These are phyloP conservation scores for Yamadazyma paraphyllophila DNA, from an alignment of 805 yeast genomes.

Conservation along the genomic window DNA sequence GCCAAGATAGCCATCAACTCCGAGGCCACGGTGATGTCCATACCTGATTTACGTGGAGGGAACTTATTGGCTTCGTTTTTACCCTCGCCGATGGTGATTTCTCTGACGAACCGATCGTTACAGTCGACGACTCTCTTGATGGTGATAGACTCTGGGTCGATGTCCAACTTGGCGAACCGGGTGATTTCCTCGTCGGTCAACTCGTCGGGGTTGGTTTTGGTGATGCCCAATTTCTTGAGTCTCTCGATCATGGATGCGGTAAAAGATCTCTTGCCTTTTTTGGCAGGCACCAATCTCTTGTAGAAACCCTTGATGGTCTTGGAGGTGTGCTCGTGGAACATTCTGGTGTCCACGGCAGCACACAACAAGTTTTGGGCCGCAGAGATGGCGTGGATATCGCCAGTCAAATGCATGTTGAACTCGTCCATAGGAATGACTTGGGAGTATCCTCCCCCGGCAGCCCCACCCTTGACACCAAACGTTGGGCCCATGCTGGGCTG, in stretches of 20 bases:
- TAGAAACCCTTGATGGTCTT: slow-evolving; percentile 73
- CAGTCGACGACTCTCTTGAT: slow-evolving; percentile 93
- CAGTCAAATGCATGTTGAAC: slow-evolving; percentile 95
- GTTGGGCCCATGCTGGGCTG: slow-evolving; percentile 99
- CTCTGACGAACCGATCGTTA: slow-evolving; percentile 88
- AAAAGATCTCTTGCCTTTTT: slow-evolving; percentile 76
- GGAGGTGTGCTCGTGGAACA: slow-evolving; percentile 91
- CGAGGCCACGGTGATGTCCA: slow-evolving; percentile 94
- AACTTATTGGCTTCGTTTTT: slow-evolving; percentile 82
- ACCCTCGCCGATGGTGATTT: slow-evolving; percentile 86
- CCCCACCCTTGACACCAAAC: slow-evolving; percentile 98
- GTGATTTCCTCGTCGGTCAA: slow-evolving; percentile 74
- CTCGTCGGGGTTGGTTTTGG: slow-evolving; percentile 74
- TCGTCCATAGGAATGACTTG: slow-evolving; percentile 99
- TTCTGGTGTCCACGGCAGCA: slow-evolving; percentile 95
- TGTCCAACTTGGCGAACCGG: slow-evolving; percentile 77
- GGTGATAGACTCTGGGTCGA: slow-evolving; percentile 86
- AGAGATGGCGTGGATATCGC: slow-evolving; percentile 95
- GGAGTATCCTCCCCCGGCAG: slow-evolving; percentile 98
- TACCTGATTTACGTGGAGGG: slow-evolving; percentile 79
- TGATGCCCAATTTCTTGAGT: slow-evolving; percentile 75
- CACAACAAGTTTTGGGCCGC: slow-evolving; percentile 92
- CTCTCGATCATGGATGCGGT: slow-evolving; percentile 78
- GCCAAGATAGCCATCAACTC: slow-evolving; percentile 97
- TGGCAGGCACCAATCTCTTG: slow-evolving; percentile 81